Percentiles rank a stretch among this genome's conserved stretches.
These are phyloP conservation scores for Strobilomyces echinocephalus DNA, from an alignment of 768 basidiomycete genomes.

Conservation along the genomic window DNA sequence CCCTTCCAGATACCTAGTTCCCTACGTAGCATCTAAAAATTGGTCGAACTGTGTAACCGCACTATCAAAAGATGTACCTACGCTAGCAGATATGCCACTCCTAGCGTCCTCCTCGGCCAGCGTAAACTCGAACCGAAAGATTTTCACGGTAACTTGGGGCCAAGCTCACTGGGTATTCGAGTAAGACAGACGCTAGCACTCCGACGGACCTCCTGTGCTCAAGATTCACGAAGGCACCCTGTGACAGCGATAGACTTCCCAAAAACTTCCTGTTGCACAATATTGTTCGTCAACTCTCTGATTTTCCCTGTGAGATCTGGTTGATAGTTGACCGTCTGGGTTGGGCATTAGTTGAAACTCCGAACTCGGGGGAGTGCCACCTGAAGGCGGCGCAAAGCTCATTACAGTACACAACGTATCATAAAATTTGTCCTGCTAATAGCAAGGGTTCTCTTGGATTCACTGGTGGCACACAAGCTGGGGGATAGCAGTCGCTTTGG, in stretches of 20 bases:
- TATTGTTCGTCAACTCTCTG: background rate
- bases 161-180: background rate
- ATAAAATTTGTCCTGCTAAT: too few species aligned
- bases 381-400: too few species aligned
- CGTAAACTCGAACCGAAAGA: constrained; percentile 8
- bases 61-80: background rate
- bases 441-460: too few species aligned
- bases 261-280: constrained; percentile 4
- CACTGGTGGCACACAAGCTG: too few species aligned
- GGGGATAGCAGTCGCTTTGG: too few species aligned
- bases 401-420: too few species aligned
- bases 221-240: background rate
- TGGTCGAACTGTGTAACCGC: background rate
- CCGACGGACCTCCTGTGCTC: background rate
- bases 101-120: background rate
- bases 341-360: too few species aligned
- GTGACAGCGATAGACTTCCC: constrained; percentile 4
- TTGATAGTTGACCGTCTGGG: background rate
- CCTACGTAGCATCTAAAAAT: constrained; percentile 10
- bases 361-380: too few species aligned
- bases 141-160: constrained; percentile 9
- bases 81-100: background rate
- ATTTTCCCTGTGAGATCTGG: constrained; percentile 5
- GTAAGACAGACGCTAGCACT: background rate
- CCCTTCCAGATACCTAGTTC: constrained; percentile 12